Base-by-base conservation (phyloP, 306 rosid genomes). In the Malus asiatica region DNA sequence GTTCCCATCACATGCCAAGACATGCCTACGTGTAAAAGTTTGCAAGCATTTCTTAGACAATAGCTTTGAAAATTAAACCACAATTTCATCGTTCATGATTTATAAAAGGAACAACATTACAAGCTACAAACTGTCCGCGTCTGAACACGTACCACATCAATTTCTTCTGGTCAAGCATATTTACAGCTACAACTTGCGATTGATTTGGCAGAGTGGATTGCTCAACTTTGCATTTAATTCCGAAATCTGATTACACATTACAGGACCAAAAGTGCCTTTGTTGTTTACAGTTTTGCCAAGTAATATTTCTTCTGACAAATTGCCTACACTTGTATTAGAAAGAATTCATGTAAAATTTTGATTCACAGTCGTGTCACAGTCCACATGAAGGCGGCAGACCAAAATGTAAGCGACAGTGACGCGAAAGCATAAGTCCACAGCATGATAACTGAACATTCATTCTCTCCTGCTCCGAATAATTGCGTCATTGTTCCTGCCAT, bases 311-410 rank as follows among this genome's bases (percentile, higher is more conserved):
- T 18, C 16, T 16, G n/a, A 52, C 58, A 52, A 52, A 15, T 52
- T 52, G 58, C 58, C 22, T 18, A 16, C n/a, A 16, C 9, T 3
- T 45, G 23, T 27, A 11, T 30, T 53, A 20, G 33, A 42, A 52
- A 6, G 42, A 15, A 70, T 18, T 11, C 27, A 15, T 30, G 18
- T 30, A 2, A 38, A 18, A 59, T 42, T 58, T 58, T 23, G 46
- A 19, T 40, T 73, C 68, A 59, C 27, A 59, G 6, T 82, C 55
- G 83, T 45, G 84, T 42, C 71, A 89, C 89, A 35, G 85, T 85
- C 92, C 88, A 91, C 95, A 89, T 73, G 95, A 88, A 91, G 29
- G 70, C 79, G 70, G 91, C 86, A 65, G 90, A 89, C 97, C 97
- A 91, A 42, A 91, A 68, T 32, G 97, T 91, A 16, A 91, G 89